Evolutionary conservation across 345 rosid genomes (phyloP), one percentile per base, ranked within the genome.

Genomic region (Murraya koenigii): DNA sequence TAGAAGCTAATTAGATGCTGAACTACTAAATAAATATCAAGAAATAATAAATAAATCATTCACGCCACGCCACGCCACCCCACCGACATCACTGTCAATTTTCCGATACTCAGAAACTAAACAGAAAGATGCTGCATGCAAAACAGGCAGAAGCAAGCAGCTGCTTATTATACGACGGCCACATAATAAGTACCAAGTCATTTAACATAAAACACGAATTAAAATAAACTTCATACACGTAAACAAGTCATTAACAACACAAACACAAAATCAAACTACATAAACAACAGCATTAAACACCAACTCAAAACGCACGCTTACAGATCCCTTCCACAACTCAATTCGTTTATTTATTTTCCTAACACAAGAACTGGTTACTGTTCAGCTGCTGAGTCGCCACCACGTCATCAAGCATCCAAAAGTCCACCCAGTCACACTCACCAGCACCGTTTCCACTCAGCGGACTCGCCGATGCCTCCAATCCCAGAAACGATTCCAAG

Each of bases 371-470:
- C 61, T 54, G 79, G 25, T 72, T 26, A 8, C 23, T 59, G 22
- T 65, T 80, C 35, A 76, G 66, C 81, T 78, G 86, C 49, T 65
- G 82, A 63, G 79, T 88, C 13, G 88, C 77, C 75, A 85, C 85
- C 62, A 89, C 76, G 76, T 91, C 92, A 70, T 88, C 94, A 60
- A 92, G 80, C 92, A 87, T 89, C 98, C 98, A 92, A 22, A 89
- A 83, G 78, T 87, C 91, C 82, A 67, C 69, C 60, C 79, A 35
- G 15, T 78, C 81, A 38, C 82, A 54, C 73, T 65, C 90, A 0
- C 7, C 17, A 13, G 49, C 56, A 15, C 62, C 58, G 75, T 54
- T 60, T 39, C 80, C 81, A 11, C 74, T 69, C 72, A 11, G 3
- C 66, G 1, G 47, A 17, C 5, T 26, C 25, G 7, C 69, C 66